Conservation (phyloP, 2,329 filamentous ascomycete genomes). For the Lasiodiplodia gonubiensis region DNA sequence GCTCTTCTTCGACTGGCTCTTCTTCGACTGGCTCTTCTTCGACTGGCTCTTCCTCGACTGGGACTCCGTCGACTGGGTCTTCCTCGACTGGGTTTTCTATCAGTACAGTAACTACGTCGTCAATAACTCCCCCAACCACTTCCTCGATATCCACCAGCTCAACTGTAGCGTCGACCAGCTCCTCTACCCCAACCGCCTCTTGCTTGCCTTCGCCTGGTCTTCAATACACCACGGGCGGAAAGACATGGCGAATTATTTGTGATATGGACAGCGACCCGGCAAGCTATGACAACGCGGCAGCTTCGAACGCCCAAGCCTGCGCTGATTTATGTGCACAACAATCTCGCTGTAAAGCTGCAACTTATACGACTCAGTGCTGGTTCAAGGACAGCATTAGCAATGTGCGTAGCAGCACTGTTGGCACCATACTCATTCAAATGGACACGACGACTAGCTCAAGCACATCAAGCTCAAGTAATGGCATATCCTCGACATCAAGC, state of each 20-base stretch:
- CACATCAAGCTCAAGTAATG: not conserved
- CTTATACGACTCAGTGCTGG: not conserved
- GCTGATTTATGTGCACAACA: not conserved
- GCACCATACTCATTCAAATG: not conserved
- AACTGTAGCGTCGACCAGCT: not conserved
- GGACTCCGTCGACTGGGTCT: no score
- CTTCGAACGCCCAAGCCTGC: not conserved
- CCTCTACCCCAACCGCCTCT: not conserved
- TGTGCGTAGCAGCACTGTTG: not conserved
- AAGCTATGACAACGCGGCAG: not conserved
- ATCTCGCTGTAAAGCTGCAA: not conserved
- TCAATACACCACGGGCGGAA: not conserved
- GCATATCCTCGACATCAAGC: not conserved
- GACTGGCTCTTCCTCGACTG: no score
- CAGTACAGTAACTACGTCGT: not conserved
- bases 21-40: no score
- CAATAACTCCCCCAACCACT: not conserved
- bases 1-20: no score
- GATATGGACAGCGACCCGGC: not conserved
- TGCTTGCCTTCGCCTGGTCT: conserved; percentile 1
- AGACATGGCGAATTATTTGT: not conserved
- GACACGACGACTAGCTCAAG: not conserved
- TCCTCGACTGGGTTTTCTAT: no score
- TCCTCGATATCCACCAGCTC: not conserved
- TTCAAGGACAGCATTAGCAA: not conserved